A percentile compares a stretch with the other conserved stretches of the same genome.
phyloP scores from a whole-genome alignment of 139 green algal species.

The Coccomyxa sp. region DNA sequence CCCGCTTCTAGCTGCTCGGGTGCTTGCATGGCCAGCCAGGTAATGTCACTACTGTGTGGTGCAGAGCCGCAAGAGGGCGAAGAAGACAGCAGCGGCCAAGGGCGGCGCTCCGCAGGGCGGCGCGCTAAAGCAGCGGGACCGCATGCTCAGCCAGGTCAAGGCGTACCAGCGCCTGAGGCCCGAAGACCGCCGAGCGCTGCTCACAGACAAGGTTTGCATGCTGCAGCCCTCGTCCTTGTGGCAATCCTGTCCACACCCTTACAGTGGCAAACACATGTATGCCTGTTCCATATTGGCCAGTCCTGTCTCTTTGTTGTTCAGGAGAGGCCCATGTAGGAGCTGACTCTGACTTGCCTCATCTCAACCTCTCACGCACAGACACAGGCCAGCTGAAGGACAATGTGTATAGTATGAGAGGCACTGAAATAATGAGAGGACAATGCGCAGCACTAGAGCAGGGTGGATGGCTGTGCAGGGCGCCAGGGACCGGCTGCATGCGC shows the following conservation, averaged over 20 bases:
- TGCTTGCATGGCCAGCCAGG: too few relatives aligned
- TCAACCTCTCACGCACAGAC: background rate
- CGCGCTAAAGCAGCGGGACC: background rate
- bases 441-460: too few relatives aligned
- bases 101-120: background rate
- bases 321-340: background rate
- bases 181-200: conserved; percentile 4
- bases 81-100: conserved; percentile 1
- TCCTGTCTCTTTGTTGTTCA: background rate
- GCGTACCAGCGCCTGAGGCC: background rate
- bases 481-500: background rate
- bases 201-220: conserved; percentile 13
- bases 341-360: background rate
- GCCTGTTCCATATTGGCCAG: background rate
- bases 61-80: background rate
- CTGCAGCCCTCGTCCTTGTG: background rate
- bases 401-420: background rate
- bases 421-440: background rate
- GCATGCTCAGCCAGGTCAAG: background rate
- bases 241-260: background rate
- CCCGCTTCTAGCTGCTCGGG: too few relatives aligned
- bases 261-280: background rate
- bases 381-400: background rate
- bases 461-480: background rate
- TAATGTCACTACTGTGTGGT: too few relatives aligned